Base-by-base conservation (phyloP, 2,329 filamentous ascomycete species). In the Amauroascus verrucosus region DNA sequence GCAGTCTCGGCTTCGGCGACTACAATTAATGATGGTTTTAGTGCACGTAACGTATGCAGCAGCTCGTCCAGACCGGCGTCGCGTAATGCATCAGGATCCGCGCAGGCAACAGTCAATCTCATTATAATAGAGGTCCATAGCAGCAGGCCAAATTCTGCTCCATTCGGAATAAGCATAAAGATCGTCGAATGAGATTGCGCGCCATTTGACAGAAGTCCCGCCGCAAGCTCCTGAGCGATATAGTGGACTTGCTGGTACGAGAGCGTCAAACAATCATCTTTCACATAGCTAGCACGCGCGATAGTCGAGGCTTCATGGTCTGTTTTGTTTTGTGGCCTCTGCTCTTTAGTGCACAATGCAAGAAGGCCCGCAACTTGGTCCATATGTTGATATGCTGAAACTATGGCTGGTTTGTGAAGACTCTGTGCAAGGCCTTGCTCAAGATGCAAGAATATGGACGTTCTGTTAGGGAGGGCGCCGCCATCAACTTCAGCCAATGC, bases 161-260 rank as follows among this genome's bases (percentile, higher is more conserved):
- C 46, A 35, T 54, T 54, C 3, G 46, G 46, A 14, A 54, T 54
- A 11, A 54, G 26, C 44, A 40, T 50, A n/a, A 54, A 28, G 14
- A 54, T 14, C 24, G 28, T 54, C 8, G 51, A 37, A 33, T 33
- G 26, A 7, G 20, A 46, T 22, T 38, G 20, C 18, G 40, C 51
- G 7, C 51, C 51, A 54, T 54, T 54, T 6, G 51, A 46, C 26
- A 54, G 13, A n/a, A 54, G 7, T n/a, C 51, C 51, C 5, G 46
- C 26, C 9, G 51, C 51, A 16, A 54, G 32, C 20, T 14, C 30
- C 20, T 37, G 43, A 40, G 51, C 51, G n/a, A 24, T 14, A 32
- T 16, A n/a, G 24, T 54, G 51, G 8, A 54, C 2, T 28, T 54
- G 53, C 35, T 6, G 18, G 24, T 55, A 51, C 3, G 38, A 30